Evolutionary conservation across 140 eudicot species (phyloP), one percentile per base, ranked within the genome.

Genomic region (Erigeron philadelphicus): DNA sequence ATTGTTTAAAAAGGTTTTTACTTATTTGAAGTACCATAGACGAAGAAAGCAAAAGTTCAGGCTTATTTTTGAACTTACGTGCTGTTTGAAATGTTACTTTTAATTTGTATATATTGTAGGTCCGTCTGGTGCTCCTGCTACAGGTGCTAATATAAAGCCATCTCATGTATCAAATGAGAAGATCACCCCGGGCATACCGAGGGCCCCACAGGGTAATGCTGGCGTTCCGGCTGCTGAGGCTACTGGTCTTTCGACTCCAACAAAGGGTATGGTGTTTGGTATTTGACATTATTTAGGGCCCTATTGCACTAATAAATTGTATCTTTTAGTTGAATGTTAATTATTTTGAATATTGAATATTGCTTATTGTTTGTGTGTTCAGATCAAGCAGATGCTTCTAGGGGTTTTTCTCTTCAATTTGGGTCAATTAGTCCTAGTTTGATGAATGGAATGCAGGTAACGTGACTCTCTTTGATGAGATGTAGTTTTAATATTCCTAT

Each of bases 381-480:
- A 81, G 90, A 77, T 10, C 72, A 86, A 23, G 86, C 77, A 71
- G 98, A 87, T 75, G 76, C 86, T 64, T 84, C 92, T 41, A 79
- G 48, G 80, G 64, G 84, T 11, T 82, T 86, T 75, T 48, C 90
- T 50, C 87, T 93, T 70, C 98, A 93, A 70, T 93, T 93, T 81
- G 98, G 98, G 71, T 84, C 96, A 23, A 84, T 93, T 70, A 89
- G 89, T 73, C 90, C 98, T 0, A 85, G 93, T 76, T 55, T 84
- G 19, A 75, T 85, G 82, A 83, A 87, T 48, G 96, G 83, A 63
- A 78, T 93, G 92, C 96, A 93, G 96, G 96, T 88, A 81, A 46
- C 43, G 67, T 49, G 31, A 15, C 23, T 72, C 46, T 74, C 19
- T 31, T 66, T 71, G 66, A 56, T 71, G 66, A 56, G 64, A 44